phyloP scores from a whole-genome alignment of 495 filamentous ascomycete species.

The Pyronema omphalodes region DNA sequence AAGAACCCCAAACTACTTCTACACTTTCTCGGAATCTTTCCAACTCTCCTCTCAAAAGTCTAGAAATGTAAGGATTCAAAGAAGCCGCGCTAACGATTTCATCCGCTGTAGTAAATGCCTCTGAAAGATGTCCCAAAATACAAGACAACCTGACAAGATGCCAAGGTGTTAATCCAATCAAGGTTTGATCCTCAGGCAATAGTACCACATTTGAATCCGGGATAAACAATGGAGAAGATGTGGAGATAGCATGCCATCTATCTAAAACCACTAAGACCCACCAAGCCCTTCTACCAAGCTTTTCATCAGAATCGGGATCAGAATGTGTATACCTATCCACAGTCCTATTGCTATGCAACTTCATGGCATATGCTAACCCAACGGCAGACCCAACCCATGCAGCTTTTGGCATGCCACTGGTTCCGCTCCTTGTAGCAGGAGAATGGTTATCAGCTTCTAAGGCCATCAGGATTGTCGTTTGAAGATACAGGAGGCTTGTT shows the following conservation, averaged over 20 bases:
- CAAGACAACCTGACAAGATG: conserved; percentile 43
- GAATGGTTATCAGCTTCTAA: conserved; percentile 40
- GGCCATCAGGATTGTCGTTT: conserved; percentile 42
- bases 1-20: conserved; percentile 18
- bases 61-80: conserved; percentile 26
- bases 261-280: conserved; percentile 55
- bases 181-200: conserved; percentile 40
- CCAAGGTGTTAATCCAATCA: conserved; percentile 47
- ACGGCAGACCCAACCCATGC: conserved; percentile 35
- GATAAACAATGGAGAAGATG: conserved; percentile 38
- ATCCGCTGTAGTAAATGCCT: conserved; percentile 30
- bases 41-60: conserved; percentile 27
- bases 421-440: conserved; percentile 24
- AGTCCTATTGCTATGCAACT: conserved; percentile 29
- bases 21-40: conserved; percentile 24
- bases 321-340: conserved; percentile 23
- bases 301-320: conserved; percentile 52
- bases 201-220: conserved; percentile 41
- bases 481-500: conserved; percentile 42
- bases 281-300: conserved; percentile 53
- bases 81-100: conserved; percentile 30
- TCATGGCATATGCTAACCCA: conserved; percentile 39
- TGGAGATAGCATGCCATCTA: conserved; percentile 56
- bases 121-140: conserved; percentile 29
- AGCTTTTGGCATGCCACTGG: conserved; percentile 19